Base-by-base conservation (phyloP, 108 stramenopile genomes). In the Pseudonitzschia multiseries region DNA sequence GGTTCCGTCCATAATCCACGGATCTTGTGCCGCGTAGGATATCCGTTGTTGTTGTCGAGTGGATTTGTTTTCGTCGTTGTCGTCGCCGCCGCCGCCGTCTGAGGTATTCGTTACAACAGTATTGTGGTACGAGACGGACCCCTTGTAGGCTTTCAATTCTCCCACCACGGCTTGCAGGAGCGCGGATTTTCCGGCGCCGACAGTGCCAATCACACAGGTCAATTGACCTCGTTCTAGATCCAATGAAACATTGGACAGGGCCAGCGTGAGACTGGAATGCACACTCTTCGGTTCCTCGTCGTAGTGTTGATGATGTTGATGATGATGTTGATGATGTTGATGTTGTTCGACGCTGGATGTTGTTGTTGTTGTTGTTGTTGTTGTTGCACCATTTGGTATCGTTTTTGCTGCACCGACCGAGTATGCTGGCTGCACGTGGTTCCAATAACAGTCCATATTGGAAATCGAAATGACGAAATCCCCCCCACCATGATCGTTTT, bases 1-100 rank as follows among this genome's bases (percentile, higher is more conserved):
- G n/a, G 93, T 95, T 28, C 93, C 96, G 65, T 91, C 84, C 86
- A 95, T 92, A 21, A 97, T 96, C 91, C 90, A 97, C 9, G 95
- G 86, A 77, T 96, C 92, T 81, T 98, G 97, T 4, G 92, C 77
- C 18, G 93, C 93, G 69, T 96, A 98, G 5, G 90, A 83, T 29
- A 96, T 33, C 28, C 82, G 75, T 36, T 76, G 52, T 22, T 26
- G 3, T 62, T 33, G 18, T 33, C 15, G n/a, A n/a, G n/a, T n/a
- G n/a, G n/a, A n/a, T n/a, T n/a, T n/a, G n/a, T n/a, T n/a, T n/a
- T 64, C 36, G 2, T 65, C 42, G 36, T n/a, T 9, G 32, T 62
- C 6, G 8, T 32, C 42, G 29, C 5, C n/a, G n/a, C n/a, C n/a
- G n/a, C n/a, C n/a, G n/a, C n/a, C n/a, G n/a, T n/a, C n/a, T n/a